Evolutionary conservation across 441 rosid genomes (phyloP).

Genomic region (Syzygium syzygioides): DNA sequence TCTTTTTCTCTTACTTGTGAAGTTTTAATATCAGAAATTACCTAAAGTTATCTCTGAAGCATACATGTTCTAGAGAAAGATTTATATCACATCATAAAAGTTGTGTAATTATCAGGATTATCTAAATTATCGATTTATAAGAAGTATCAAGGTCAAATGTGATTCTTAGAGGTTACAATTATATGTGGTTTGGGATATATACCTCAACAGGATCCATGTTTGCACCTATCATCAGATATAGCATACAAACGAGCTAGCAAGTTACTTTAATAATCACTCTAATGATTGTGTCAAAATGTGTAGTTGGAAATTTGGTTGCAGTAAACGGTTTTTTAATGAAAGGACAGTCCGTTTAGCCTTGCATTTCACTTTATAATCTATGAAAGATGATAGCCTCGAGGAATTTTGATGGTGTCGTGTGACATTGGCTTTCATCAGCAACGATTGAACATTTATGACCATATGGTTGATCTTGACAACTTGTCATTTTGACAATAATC

Average conservation of each 20-base stretch:
- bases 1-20: neutral
- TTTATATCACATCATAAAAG: neutral
- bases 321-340: neutral
- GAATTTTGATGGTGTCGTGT: neutral
- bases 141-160: neutral
- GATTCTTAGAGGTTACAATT: neutral
- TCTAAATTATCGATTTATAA: neutral
- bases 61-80: neutral
- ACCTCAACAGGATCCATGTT: neutral
- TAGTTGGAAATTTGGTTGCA: neutral
- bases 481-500: neutral
- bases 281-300: neutral
- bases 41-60: neutral
- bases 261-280: neutral
- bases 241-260: neutral
- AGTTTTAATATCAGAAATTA: neutral
- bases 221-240: neutral
- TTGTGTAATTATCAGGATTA: neutral
- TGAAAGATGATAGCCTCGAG: neutral
- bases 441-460: neutral
- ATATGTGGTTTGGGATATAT: neutral
- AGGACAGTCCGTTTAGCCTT: neutral
- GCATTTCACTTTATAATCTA: neutral
- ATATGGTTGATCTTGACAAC: neutral
- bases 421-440: neutral